Percentiles rank a stretch among this genome's conserved stretches.
Evolutionary conservation across 2,329 filamentous ascomycete genomes (phyloP).

Genomic region (Paracamarosporium sp.): DNA sequence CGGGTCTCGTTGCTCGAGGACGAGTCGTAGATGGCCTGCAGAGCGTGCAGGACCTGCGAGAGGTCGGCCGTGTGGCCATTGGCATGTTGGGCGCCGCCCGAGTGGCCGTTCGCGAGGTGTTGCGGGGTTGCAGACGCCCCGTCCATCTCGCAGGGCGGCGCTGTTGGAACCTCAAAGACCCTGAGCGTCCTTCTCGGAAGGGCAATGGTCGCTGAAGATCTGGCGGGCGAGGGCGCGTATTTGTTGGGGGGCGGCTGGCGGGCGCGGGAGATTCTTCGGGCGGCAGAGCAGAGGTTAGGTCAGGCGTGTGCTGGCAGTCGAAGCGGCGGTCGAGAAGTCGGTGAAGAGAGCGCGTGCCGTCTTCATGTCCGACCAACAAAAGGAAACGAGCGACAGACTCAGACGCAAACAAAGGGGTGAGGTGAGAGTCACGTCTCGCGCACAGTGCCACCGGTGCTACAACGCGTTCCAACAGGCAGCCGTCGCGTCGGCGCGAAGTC

Average conservation of each 20-base stretch:
- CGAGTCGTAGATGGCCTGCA: conserved; percentile 86
- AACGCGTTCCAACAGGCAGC: conserved; percentile 10
- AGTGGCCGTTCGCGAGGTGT: conserved; percentile 23
- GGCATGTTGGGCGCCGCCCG: conserved; percentile 16
- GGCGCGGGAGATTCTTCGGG: conserved; percentile 1
- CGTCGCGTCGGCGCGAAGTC: conserved; percentile 28
- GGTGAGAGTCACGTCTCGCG: neutral
- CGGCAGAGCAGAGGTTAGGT: conserved; percentile 1
- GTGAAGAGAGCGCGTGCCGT: conserved; percentile 8
- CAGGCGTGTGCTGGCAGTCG: conserved; percentile 6
- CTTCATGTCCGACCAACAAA: conserved; percentile 4
- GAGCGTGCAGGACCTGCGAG: conserved; percentile 78
- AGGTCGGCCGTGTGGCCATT: conserved; percentile 47
- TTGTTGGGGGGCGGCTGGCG: conserved; percentile 5
- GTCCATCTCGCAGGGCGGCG: conserved; percentile 39
- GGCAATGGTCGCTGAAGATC: conserved; percentile 10
- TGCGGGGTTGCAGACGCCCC: conserved; percentile 36
- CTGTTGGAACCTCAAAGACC: conserved; percentile 8
- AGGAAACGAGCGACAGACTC: neutral
- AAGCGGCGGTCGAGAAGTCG: conserved; percentile 11
- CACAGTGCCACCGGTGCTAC: conserved; percentile 2
- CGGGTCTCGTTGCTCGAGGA: conserved; percentile 81
- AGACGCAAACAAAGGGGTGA: neutral
- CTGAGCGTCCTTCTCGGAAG: conserved; percentile 9
- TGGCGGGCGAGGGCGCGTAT: conserved; percentile 7